A percentile compares a stretch with the other conserved stretches of the same genome.
Evolutionary conservation across 192 early-diverging fungal genomes (phyloP).

Genomic region (Coemansia sp.): DNA sequence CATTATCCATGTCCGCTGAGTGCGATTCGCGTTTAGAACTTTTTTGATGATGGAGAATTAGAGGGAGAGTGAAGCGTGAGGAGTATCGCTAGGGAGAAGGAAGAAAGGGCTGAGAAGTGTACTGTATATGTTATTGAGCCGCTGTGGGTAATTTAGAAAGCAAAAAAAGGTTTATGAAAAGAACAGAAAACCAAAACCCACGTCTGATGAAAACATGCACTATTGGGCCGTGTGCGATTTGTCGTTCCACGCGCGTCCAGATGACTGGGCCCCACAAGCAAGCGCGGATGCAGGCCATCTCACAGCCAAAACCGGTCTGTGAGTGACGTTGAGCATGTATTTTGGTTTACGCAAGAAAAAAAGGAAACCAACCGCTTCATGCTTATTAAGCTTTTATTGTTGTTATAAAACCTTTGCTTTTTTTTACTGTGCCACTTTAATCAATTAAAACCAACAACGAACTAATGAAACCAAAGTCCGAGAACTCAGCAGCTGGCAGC

Average conservation of each 20-base stretch:
- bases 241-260: not conserved
- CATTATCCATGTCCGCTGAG: conserved; percentile 11
- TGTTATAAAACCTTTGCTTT: not conserved
- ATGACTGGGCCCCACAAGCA: not conserved
- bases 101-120: too few species aligned
- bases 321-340: not conserved
- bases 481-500: not conserved
- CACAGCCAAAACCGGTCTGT: not conserved
- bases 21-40: not conserved
- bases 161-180: too few species aligned
- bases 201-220: too few species aligned
- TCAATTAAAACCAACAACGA: not conserved
- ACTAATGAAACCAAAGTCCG: conserved; percentile 14
- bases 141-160: not conserved
- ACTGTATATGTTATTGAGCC: too few species aligned
- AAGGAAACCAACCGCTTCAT: not conserved
- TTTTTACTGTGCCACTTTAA: not conserved
- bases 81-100: too few species aligned
- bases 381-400: not conserved
- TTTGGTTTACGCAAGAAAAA: not conserved
- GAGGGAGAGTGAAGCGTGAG: not conserved
- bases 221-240: too few species aligned
- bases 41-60: not conserved
- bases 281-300: not conserved
- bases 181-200: not conserved